These are phyloP conservation scores for Penicillium bialowiezense DNA, from an alignment of 495 filamentous ascomycete species.

Conservation along the genomic window DNA sequence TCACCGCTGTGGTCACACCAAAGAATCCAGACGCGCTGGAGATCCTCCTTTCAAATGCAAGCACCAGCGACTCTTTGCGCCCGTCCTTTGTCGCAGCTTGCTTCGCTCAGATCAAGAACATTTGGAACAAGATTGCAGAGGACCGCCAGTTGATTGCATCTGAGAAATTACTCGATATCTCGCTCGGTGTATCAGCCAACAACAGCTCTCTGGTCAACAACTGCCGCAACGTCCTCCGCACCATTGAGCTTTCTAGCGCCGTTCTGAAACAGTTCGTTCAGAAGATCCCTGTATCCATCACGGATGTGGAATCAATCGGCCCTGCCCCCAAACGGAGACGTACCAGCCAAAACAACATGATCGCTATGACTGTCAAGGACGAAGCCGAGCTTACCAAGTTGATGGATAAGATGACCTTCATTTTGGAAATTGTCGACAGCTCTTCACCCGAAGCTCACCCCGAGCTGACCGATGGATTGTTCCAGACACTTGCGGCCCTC, in stretches of 20 bases:
- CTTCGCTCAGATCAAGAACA: slow-evolving; percentile 60
- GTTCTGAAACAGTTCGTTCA: slow-evolving; percentile 68
- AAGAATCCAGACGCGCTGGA: slow-evolving; percentile 66
- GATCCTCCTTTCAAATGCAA: slow-evolving; percentile 50
- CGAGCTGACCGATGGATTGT: slow-evolving; percentile 71
- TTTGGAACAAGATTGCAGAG: slow-evolving; percentile 70
- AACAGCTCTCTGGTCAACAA: slow-evolving; percentile 42
- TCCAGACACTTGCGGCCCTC: slow-evolving; percentile 77
- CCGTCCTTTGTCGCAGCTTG: slow-evolving; percentile 54
- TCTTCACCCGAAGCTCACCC: slow-evolving; percentile 70
- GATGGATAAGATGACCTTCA: slow-evolving; percentile 74
- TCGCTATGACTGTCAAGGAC: slow-evolving; percentile 40
- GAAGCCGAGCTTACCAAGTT: slow-evolving; percentile 56
- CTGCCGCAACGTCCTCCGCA: slow-evolving; percentile 65
- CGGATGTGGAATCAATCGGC: slow-evolving; percentile 60
- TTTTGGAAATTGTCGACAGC: slow-evolving; percentile 81
- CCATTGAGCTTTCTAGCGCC: slow-evolving; percentile 63
- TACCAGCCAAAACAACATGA: slow-evolving; percentile 62
- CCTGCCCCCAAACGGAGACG: slow-evolving; percentile 72
- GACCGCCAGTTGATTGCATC: slow-evolving; percentile 59
- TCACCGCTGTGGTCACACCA: slow-evolving; percentile 60
- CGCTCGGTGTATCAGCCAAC: slow-evolving; percentile 27
- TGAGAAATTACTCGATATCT: slow-evolving; percentile 57
- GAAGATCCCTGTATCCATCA: slow-evolving; percentile 59
- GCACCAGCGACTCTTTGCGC: slow-evolving; percentile 45